Conservation (phyloP, 805 yeast species). For the Jamesozyma spencerorum region DNA sequence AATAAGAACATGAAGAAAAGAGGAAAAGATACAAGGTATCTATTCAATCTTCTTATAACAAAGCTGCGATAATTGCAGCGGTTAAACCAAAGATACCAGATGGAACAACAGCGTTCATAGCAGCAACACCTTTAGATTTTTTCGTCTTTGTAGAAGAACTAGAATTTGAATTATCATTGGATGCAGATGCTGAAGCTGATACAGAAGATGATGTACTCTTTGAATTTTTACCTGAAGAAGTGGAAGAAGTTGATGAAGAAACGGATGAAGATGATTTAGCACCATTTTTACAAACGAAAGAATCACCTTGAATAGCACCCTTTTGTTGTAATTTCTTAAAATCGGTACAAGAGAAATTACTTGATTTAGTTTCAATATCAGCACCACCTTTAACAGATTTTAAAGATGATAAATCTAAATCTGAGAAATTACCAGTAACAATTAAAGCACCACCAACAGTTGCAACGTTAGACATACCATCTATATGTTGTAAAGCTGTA, state of each 20-base stretch:
- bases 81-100: constrained; percentile 38
- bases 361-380: constrained; percentile 59
- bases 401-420: constrained; percentile 67
- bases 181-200: constrained; percentile 23
- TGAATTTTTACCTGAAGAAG: constrained; percentile 24
- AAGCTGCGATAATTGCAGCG: constrained; percentile 43
- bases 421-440: constrained; percentile 69
- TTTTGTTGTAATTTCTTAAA: constrained; percentile 63
- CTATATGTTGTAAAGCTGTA: constrained; percentile 53
- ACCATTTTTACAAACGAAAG: constrained; percentile 66
- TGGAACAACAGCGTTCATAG: constrained; percentile 23
- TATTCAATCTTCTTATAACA: constrained; percentile 36
- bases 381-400: constrained; percentile 88
- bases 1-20: too few relatives aligned
- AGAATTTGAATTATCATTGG: constrained; percentile 22
- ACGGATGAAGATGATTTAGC: constrained; percentile 39
- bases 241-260: constrained; percentile 25
- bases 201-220: constrained; percentile 7
- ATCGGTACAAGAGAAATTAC: constrained; percentile 67
- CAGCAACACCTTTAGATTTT: constrained; percentile 31
- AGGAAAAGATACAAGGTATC: too few relatives aligned
- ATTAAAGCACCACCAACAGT: constrained; percentile 83
- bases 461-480: constrained; percentile 64
- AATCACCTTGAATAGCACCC: constrained; percentile 88
- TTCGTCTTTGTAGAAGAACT: constrained; percentile 9